Conservation (phyloP, 768 basidiomycete genomes). For the Mycena metata region DNA sequence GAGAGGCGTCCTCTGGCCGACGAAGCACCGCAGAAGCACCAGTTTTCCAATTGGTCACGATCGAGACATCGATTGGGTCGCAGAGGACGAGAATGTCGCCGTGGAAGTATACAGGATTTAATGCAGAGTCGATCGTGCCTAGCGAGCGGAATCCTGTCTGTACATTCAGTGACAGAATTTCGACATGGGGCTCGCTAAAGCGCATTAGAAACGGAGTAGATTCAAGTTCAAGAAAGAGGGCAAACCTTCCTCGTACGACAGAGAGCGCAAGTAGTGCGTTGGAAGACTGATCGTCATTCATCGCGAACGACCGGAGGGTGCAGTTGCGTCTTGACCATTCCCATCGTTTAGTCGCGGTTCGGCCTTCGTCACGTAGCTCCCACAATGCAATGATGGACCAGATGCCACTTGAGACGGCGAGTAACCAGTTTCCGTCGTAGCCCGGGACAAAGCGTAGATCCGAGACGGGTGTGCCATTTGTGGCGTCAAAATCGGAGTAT, state of each 20-base stretch:
- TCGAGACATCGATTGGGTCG: conserved; percentile 56
- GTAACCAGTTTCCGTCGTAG: conserved; percentile 56
- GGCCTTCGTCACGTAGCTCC: conserved; percentile 52
- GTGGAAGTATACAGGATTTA: conserved; percentile 62
- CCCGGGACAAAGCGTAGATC: conserved; percentile 68
- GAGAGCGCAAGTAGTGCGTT: conserved; percentile 67
- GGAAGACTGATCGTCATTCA: conserved; percentile 62
- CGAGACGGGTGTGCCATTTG: conserved; percentile 60
- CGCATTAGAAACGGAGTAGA: conserved; percentile 37
- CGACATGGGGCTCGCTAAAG: conserved; percentile 49
- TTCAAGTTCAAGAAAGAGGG: conserved; percentile 26
- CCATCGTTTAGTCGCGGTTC: conserved; percentile 47
- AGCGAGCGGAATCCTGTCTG: conserved; percentile 47
- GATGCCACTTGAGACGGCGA: conserved; percentile 70
- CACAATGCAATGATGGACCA: conserved; percentile 73
- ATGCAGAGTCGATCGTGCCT: conserved; percentile 53
- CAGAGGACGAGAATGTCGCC: conserved; percentile 69
- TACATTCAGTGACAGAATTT: conserved; percentile 48
- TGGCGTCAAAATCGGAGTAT: conserved; percentile 46
- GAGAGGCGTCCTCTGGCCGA: conserved; percentile 52
- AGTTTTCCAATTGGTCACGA: conserved; percentile 69
- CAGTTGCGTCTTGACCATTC: conserved; percentile 70
- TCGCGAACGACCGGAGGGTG: conserved; percentile 63
- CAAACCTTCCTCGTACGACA: conserved; percentile 61
- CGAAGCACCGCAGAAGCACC: conserved; percentile 60